Conservation (phyloP, 2,329 filamentous ascomycete genomes). For the Sclerotinia borealis region DNA sequence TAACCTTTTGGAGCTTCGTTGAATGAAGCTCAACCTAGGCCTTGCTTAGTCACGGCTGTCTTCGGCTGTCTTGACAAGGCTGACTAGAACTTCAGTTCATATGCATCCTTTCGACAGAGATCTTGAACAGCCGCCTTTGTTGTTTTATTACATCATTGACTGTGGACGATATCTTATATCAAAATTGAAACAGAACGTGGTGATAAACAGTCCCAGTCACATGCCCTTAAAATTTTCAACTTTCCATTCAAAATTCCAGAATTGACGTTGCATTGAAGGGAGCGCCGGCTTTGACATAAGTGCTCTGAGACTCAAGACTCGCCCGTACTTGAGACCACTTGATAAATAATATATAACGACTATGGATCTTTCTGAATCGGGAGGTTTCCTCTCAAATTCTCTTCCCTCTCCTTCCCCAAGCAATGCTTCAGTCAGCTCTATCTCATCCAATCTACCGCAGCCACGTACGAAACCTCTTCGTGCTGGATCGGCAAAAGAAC, state of each 20-base stretch:
- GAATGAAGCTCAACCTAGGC: not conserved
- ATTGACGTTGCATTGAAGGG: not conserved
- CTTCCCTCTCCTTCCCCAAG: conserved; percentile 50
- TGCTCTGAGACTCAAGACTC: not conserved
- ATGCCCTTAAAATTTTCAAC: not conserved
- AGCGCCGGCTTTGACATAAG: not conserved
- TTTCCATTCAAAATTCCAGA: not conserved
- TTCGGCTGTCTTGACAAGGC: not conserved
- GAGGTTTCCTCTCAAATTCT: conserved; percentile 47
- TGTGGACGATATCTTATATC: not conserved
- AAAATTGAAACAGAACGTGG: not conserved
- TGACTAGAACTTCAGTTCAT: not conserved
- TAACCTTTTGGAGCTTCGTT: not conserved
- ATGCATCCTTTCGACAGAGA: not conserved
- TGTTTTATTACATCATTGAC: not conserved
- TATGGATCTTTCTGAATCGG: conserved; percentile 25
- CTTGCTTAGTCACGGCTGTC: conserved; percentile 10
- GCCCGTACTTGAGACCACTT: not conserved
- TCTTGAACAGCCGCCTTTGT: not conserved
- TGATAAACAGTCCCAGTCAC: not conserved
- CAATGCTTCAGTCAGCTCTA: conserved; percentile 37
- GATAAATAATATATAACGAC: not conserved
- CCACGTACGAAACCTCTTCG: conserved; percentile 47
- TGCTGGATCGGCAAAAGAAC: conserved; percentile 54
- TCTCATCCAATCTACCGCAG: conserved; percentile 43